These are phyloP conservation scores for Dichomitus squalens DNA, from an alignment of 1,284 basidiomycete species.

Conservation along the genomic window DNA sequence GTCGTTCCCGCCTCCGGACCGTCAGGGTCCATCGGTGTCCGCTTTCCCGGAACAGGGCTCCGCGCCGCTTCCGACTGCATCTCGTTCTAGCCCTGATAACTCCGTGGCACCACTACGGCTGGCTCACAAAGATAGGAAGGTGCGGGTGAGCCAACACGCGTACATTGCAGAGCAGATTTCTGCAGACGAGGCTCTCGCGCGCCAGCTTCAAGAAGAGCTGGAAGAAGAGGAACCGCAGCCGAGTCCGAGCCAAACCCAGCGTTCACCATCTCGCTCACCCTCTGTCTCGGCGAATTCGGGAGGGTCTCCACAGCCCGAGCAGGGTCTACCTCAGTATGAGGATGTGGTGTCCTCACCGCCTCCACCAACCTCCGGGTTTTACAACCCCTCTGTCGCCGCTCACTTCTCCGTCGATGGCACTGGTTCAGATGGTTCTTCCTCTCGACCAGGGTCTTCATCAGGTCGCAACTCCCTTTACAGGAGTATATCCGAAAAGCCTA, in stretches of 20 bases:
- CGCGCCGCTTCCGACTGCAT: background rate
- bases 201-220: slow-evolving; percentile 35
- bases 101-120: background rate
- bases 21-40: slow-evolving; percentile 7
- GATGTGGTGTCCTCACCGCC: slow-evolving; percentile 15
- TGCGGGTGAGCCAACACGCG: background rate
- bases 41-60: slow-evolving; percentile 20
- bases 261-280: background rate
- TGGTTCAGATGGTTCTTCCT: background rate
- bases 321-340: slow-evolving; percentile 21
- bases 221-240: slow-evolving; percentile 14
- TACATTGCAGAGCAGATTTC: slow-evolving; percentile 29
- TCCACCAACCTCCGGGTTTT: slow-evolving; percentile 8
- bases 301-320: background rate
- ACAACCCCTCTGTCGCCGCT: slow-evolving; percentile 5
- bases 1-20: slow-evolving; percentile 3
- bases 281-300: background rate
- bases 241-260: background rate
- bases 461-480: slow-evolving; percentile 6
- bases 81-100: slow-evolving; percentile 2
- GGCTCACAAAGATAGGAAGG: background rate
- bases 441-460: background rate
- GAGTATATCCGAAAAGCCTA: slow-evolving; percentile 19
- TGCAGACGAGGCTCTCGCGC: slow-evolving; percentile 40
- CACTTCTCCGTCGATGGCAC: background rate